Percentiles rank a stretch among this genome's conserved stretches.
phyloP scores from a whole-genome alignment of 2,329 filamentous ascomycete species.

The Pseudogymnoascus sp. region DNA sequence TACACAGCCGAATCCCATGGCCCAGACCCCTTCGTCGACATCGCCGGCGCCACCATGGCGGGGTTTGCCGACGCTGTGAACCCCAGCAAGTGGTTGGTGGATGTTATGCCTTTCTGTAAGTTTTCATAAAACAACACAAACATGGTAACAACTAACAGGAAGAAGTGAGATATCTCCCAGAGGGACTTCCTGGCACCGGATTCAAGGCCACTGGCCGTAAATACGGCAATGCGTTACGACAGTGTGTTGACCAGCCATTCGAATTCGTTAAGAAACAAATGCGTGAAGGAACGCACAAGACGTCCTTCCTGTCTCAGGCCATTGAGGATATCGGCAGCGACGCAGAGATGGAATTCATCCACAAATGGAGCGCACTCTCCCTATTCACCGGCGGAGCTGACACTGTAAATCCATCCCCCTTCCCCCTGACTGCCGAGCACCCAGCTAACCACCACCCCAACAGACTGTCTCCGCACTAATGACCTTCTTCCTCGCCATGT shows the following conservation, averaged over 20 bases:
- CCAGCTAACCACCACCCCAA: slow-evolving; percentile 30
- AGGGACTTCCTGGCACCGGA: slow-evolving; percentile 37
- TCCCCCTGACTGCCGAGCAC: slow-evolving; percentile 29
- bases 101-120: slow-evolving; percentile 36
- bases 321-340: slow-evolving; percentile 29
- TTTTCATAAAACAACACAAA: neutral
- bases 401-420: slow-evolving; percentile 24
- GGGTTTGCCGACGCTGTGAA: slow-evolving; percentile 33
- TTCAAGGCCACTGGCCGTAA: slow-evolving; percentile 36
- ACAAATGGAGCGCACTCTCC: slow-evolving; percentile 36
- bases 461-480: slow-evolving; percentile 27
- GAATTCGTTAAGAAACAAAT: slow-evolving; percentile 36
- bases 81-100: slow-evolving; percentile 38
- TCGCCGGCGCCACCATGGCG: slow-evolving; percentile 33
- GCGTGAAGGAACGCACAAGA: slow-evolving; percentile 22
- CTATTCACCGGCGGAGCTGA: slow-evolving; percentile 37
- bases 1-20: slow-evolving; percentile 35
- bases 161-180: slow-evolving; percentile 33
- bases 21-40: slow-evolving; percentile 36
- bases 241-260: slow-evolving; percentile 34
- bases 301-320: slow-evolving; percentile 34
- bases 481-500: slow-evolving; percentile 34
- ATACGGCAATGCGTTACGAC: slow-evolving; percentile 28
- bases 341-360: slow-evolving; percentile 27
- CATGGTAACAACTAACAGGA: slow-evolving; percentile 8